Evolutionary conservation across 2,329 filamentous ascomycete species (phyloP), one percentile per base, ranked within the genome.

Genomic region (Xylogone sp.): DNA sequence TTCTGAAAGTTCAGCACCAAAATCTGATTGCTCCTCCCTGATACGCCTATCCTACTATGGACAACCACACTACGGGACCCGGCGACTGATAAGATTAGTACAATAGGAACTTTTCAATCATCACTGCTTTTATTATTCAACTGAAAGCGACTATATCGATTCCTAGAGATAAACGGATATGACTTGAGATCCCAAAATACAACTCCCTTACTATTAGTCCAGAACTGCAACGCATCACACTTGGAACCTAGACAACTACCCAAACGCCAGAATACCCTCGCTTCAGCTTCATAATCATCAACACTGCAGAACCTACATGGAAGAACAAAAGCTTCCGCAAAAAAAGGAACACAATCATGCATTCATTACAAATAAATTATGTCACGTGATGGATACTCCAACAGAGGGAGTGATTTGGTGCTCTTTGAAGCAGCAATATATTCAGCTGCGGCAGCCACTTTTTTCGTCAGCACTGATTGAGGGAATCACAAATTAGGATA

Each of bases 391-490:
- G n/a, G n/a, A n/a, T n/a, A n/a, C n/a, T n/a, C n/a, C n/a, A n/a
- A n/a, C n/a, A n/a, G n/a, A n/a, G 34, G 34, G n/a, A 16, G 8
- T 18, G 13, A 39, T 13, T 39, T n/a, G n/a, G 34, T 39, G 34
- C 34, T 39, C 24, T n/a, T 46, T 31, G 45, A 27, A 21, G 45
- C 45, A 27, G 45, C 45, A 29, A 46, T 29, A 24, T 24, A 29
- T 20, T 13, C 13, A 27, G 20, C 27, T 24, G 45, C 45, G 7
- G 27, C 4, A 13, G 19, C 19, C 8, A 42, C 22, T 48, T 42
- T 9, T 21, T 10, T 20, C 6, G n/a, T 39, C 34, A 39, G 34
- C 34, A 39, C 8, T 4, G 5, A 39, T 39, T 39, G 5, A 18
- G 34, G n/a, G n/a, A 13, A 4, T 39, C 10, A 5, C 10, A 39